Base-by-base conservation (phyloP, 1,139 yeast species). In the Scheffersomyces quercinus region DNA sequence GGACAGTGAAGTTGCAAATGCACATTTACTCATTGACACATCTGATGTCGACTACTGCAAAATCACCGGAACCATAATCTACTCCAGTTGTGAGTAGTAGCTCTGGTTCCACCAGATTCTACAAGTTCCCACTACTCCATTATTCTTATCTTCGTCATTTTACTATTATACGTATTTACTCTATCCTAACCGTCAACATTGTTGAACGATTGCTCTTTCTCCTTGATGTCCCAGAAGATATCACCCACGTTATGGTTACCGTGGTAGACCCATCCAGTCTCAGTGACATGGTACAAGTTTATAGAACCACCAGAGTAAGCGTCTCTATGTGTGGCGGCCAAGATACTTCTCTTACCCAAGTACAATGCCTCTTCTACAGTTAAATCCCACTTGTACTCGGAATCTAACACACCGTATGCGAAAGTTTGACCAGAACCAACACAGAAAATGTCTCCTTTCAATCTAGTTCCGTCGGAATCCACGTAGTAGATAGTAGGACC, bases 341-440 rank as follows among this genome's bases (percentile, higher is more conserved):
- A 77, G 59, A 93, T 93, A 45, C 96, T 85, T 68, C 99, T 84
- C 70, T 91, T 91, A 52, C 99, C 99, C 53, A 93, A 78, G 58
- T 86, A 88, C 53, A 95, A 77, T 3, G 99, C 99, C 49, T 93
- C 98, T 52, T 93, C 98, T 7, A 88, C 95, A 1, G 87, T 63
- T 53, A 91, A 70, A 59, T 91, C 97, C 96, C 96, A 89, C 56
- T 77, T 80, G 70, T 89, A 88, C 56, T 88, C 90, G 31, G 96
- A 81, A 65, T 93, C 99, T 53, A 93, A 77, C 24, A 93, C 99
- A 77, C 99, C 99, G 62, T 93, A 93, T n/a, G 99, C 99, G 70
- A 93, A 93, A 1, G 99, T 93, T 71, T 93, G 99, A 68, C 99
- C 99, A 1, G 98, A 91, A 38, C 99, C 99, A 30, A 93, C 99